Evolutionary conservation across 352 stramenopile genomes (phyloP).

Genomic region (Phytopythium sindhum): DNA sequence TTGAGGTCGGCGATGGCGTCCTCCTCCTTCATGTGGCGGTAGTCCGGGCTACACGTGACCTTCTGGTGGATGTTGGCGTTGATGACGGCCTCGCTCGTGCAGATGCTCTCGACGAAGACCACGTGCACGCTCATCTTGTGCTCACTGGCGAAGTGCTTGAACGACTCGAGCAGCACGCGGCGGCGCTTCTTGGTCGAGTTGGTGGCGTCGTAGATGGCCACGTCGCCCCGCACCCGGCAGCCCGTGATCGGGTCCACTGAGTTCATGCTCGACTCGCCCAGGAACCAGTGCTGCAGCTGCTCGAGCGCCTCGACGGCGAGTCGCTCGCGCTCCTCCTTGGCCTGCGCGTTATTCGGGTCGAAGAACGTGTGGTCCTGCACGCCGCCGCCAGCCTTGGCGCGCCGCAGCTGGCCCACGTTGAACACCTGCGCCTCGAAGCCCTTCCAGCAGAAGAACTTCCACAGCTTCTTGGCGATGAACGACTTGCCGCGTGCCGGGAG

Average conservation of each 20-base stretch:
- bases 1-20: conserved; percentile 77
- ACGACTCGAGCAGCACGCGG: conserved; percentile 54
- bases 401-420: conserved; percentile 94
- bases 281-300: conserved; percentile 65
- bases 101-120: conserved; percentile 94
- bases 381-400: conserved; percentile 59
- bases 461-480: conserved; percentile 93
- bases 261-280: conserved; percentile 14
- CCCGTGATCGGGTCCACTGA: neutral
- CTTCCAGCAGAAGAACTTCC: conserved; percentile 81
- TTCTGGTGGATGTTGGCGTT: conserved; percentile 81
- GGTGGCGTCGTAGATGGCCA: conserved; percentile 90
- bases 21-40: conserved; percentile 64
- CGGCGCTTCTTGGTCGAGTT: conserved; percentile 81
- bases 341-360: conserved; percentile 85
- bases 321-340: conserved; percentile 63
- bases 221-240: conserved; percentile 50
- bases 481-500: conserved; percentile 94
- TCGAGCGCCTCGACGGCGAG: conserved; percentile 79
- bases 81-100: conserved; percentile 89
- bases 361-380: conserved; percentile 91
- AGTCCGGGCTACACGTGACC: conserved; percentile 77
- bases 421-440: conserved; percentile 87
- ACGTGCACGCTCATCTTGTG: conserved; percentile 81
- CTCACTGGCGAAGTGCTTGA: conserved; percentile 45